phyloP scores from a whole-genome alignment of 257 asterid species.

The Coffea canephora region DNA sequence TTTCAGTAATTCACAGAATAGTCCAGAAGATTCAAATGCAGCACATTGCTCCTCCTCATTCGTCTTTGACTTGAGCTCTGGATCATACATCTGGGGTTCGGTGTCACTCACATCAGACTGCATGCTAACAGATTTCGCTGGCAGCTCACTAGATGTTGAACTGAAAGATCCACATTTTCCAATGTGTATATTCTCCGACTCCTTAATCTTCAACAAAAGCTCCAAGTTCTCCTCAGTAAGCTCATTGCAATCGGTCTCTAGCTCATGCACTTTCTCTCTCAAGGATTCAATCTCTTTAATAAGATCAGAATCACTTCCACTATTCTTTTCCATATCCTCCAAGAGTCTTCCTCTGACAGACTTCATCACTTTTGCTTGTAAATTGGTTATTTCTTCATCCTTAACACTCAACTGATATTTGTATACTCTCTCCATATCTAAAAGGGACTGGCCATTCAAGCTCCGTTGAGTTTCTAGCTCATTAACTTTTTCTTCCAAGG shows the following conservation, averaged over 20 bases:
- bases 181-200: conserved; percentile 27
- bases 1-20: conserved; percentile 33
- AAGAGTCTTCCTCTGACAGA: conserved; percentile 13
- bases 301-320: conserved; percentile 30
- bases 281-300: conserved; percentile 46
- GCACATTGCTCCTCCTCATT: conserved; percentile 23
- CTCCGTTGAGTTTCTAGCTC: conserved; percentile 44
- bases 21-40: conserved; percentile 25
- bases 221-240: conserved; percentile 88
- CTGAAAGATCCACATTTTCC: conserved; percentile 37
- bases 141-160: conserved; percentile 48
- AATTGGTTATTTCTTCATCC: conserved; percentile 47
- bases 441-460: conserved; percentile 33
- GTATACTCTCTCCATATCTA: conserved; percentile 37
- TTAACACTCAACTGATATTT: conserved; percentile 36
- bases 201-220: conserved; percentile 75
- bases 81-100: conserved; percentile 33
- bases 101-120: conserved; percentile 61
- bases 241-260: conserved; percentile 80
- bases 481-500: conserved; percentile 39
- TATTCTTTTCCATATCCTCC: conserved; percentile 20
- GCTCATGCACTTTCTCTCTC: conserved; percentile 59
- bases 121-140: conserved; percentile 33
- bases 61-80: conserved; percentile 24
- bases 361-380: conserved; percentile 39